Evolutionary conservation across 2,329 filamentous ascomycete genomes (phyloP), one percentile per base, ranked within the genome.

Genomic region (Aspergillus floridensis): DNA sequence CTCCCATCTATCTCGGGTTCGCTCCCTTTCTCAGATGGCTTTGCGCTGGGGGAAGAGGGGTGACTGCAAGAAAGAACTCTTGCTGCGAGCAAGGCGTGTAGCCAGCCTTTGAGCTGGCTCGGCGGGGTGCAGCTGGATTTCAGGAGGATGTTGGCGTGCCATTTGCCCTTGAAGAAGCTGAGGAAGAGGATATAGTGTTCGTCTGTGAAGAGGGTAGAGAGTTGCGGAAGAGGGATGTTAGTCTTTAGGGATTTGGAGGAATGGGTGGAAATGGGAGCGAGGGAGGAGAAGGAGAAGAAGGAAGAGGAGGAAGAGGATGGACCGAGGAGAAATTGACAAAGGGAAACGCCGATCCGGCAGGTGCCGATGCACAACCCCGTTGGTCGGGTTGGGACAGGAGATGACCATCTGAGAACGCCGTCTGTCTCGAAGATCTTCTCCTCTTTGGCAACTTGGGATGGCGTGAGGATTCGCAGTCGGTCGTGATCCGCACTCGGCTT

Each of bases 101-200:
- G 80, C 86, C 87, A 89, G 29, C 84, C 86, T 66, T 82, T 82
- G 7, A 89, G 72, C 61, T 88, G 82, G 21, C 80, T 76, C 22
- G 67, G 68, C 12, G 83, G 71, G 2, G 76, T 76, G 21, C 80
- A 82, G 2, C 76, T 79, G 56, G 83, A 80, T 72, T 91, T 91
- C 49, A 93, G 72, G 11, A 88, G 82, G 62, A 93, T 87, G 46
- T 81, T 79, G 41, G 77, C 80, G 59, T 79, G 76, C 6, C 74
- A 76, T 24, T 66, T 70, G 46, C 47, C 31, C 57, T 4, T 46
- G 38, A 16, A 55, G 24, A 66, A 70, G 65, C 80, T 78, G 55
- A 82, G 81, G 77, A 84, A 87, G 62, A 93, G 78, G 26, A 92
- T 77, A 69, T 91, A 91, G 21, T 76, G 70, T 59, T 85, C 79